Evolutionary conservation across 1,284 basidiomycete species (phyloP), one percentile per base, ranked within the genome.

Genomic region (Ceratobasidium sp.): DNA sequence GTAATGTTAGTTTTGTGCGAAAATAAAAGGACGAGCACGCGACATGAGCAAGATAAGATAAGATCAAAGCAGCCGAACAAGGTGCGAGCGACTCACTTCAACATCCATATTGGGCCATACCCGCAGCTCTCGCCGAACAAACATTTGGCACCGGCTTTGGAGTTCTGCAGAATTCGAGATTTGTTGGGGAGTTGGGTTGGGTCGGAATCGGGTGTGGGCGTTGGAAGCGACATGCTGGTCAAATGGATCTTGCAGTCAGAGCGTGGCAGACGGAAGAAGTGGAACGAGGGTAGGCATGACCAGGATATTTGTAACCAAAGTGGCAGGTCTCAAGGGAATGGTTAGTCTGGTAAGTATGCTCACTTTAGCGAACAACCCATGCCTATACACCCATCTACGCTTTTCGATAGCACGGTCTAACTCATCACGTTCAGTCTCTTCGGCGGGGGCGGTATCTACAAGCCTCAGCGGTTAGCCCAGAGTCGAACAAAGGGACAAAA

Each of bases 191-290:
- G 90, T 91, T 7, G 95, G 95, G 80, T 90, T 93, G 22, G 94
- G 93, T 13, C 90, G 89, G 83, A 92, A 96, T 65, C 92, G 89
- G 2, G 95, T 96, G 81, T 89, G 91, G 0, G 89, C 83, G 81
- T 97, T 97, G 22, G 93, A 94, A 4, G 93, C 94, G 74, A 96
- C 89, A 81, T 97, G 95, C 94, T 96, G 64, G 37, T 37, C 32
- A 40, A 6, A 76, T 11, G 19, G 15, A 40, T 22, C 29, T 43
- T 29, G 52, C 40, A 54, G n/a, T 17, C 54, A 64, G 40, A 65
- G 25, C 29, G 34, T 11, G 6, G 25, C 52, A 56, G 9, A n/a
- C n/a, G 7, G 32, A 22, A 15, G 34, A 22, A 34, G 17, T 22
- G 22, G 1, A 8, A n/a, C n/a, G 13, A 52, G 44, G 15, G 7